Conservation (phyloP, 306 rosid species). For the Begonia loranthoides region DNA sequence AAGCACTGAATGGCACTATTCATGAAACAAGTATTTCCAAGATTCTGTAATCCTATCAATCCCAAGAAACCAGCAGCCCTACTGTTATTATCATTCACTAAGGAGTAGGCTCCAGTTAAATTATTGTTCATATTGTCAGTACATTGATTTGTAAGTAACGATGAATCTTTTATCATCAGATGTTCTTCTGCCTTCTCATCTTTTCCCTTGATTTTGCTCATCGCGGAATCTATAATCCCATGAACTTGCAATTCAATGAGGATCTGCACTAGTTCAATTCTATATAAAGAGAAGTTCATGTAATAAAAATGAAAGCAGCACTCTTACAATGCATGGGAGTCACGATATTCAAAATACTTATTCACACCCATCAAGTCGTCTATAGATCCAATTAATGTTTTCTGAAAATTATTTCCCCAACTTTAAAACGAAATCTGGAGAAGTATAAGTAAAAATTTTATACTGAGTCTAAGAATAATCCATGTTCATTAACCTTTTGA, state of each 20-base stretch:
- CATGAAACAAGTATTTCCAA: constrained; percentile 95
- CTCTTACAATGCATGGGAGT: too few species aligned
- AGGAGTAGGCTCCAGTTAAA: background rate
- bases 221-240: constrained; percentile 36
- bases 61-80: constrained; percentile 44
- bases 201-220: constrained; percentile 17
- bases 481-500: too few species aligned
- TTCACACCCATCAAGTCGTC: too few species aligned
- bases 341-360: too few species aligned
- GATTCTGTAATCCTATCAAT: constrained; percentile 75
- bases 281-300: too few species aligned
- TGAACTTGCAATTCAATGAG: constrained; percentile 62
- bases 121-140: constrained; percentile 20
- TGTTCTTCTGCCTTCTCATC: constrained; percentile 29
- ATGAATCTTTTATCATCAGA: constrained; percentile 15
- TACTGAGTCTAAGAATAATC: too few species aligned
- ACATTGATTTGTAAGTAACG: constrained; percentile 37
- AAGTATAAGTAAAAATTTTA: too few species aligned
- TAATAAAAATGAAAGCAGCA: too few species aligned
- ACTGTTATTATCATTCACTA: constrained; percentile 24
- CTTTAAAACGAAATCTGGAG: too few species aligned
- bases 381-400: too few species aligned
- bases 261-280: constrained; percentile 31
- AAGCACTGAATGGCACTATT: constrained; percentile 82
- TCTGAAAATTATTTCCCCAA: too few species aligned